Evolutionary conservation across 345 rosid species (phyloP).

Genomic region (Excoecaria cochinchinensis): DNA sequence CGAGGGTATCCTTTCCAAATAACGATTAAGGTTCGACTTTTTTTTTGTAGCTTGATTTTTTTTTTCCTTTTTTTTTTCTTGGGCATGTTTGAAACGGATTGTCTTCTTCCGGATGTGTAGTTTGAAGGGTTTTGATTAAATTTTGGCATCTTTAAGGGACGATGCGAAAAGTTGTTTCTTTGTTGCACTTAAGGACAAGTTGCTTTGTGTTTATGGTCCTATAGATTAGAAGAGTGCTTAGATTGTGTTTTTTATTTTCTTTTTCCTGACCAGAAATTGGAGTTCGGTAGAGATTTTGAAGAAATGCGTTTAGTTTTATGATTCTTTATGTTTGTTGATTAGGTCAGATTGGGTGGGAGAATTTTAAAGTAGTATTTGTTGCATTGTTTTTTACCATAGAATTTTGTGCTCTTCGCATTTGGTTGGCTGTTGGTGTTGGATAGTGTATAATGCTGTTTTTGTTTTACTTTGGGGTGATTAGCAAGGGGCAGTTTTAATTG

Average conservation of each 20-base stretch:
- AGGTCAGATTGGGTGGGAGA: not conserved
- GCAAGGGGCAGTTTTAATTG: not conserved
- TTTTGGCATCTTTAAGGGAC: not conserved
- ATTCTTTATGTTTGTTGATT: not conserved
- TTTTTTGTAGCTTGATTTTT: not conserved
- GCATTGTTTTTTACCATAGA: not conserved
- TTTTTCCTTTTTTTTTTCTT: not conserved
- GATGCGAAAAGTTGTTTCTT: not conserved
- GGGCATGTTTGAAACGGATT: too few species aligned
- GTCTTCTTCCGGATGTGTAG: not conserved
- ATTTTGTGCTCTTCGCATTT: not conserved
- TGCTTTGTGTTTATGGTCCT: not conserved
- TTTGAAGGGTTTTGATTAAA: not conserved
- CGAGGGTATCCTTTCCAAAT: conserved; percentile 13
- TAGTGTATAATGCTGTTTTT: not conserved
- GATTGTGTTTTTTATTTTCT: not conserved
- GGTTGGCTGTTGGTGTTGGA: not conserved
- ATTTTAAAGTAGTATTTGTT: not conserved
- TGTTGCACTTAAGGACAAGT: not conserved
- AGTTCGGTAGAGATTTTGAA: not conserved
- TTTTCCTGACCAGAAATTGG: not conserved
- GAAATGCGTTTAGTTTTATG: too few species aligned
- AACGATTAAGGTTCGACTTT: conserved; percentile 14
- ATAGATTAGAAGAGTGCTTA: not conserved
- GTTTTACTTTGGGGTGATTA: not conserved